These are phyloP conservation scores for Rickenella mellea DNA, from an alignment of 768 basidiomycete genomes.

Conservation along the genomic window DNA sequence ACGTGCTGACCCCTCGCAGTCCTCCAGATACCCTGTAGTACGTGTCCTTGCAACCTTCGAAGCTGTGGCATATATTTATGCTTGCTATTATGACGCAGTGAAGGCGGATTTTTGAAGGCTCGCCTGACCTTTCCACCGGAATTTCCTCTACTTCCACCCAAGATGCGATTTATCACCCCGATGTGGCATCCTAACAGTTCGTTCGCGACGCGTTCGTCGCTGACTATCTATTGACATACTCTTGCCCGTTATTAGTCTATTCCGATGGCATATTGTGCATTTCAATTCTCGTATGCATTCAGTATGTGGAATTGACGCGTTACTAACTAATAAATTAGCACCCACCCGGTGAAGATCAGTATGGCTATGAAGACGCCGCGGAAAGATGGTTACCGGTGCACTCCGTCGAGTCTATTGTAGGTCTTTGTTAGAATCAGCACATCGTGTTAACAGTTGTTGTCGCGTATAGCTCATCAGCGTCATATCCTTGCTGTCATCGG, in stretches of 20 bases:
- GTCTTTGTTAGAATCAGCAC: slow-evolving; percentile 10
- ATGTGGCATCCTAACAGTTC: slow-evolving; percentile 98
- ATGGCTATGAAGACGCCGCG: slow-evolving; percentile 92
- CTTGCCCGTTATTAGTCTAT: slow-evolving; percentile 59
- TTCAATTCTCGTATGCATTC: slow-evolving; percentile 64
- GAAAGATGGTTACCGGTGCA: slow-evolving; percentile 99
- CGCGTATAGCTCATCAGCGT: slow-evolving; percentile 77
- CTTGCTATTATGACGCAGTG: slow-evolving; percentile 34
- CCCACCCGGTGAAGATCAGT: slow-evolving; percentile 92
- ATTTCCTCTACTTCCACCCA: slow-evolving; percentile 85
- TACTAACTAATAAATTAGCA: slow-evolving; percentile 42
- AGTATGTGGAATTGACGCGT: slow-evolving; percentile 1
- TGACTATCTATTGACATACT: slow-evolving; percentile 5
- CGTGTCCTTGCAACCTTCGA: slow-evolving; percentile 14
- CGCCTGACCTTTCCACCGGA: slow-evolving; percentile 82
- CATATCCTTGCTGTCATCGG: slow-evolving; percentile 89
- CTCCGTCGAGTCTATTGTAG: slow-evolving; percentile 90
- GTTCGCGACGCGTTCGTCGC: slow-evolving; percentile 15
- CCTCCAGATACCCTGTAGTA: slow-evolving; percentile 92
- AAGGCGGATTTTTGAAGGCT: slow-evolving; percentile 95
- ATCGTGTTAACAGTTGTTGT: not conserved
- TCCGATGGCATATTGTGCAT: slow-evolving; percentile 89
- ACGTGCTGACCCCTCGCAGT: slow-evolving; percentile 31
- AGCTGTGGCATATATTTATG: not conserved
- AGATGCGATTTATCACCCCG: slow-evolving; percentile 91